Base-by-base conservation (phyloP, 176 grass and related monocot genomes). In the Otatea glauca region DNA sequence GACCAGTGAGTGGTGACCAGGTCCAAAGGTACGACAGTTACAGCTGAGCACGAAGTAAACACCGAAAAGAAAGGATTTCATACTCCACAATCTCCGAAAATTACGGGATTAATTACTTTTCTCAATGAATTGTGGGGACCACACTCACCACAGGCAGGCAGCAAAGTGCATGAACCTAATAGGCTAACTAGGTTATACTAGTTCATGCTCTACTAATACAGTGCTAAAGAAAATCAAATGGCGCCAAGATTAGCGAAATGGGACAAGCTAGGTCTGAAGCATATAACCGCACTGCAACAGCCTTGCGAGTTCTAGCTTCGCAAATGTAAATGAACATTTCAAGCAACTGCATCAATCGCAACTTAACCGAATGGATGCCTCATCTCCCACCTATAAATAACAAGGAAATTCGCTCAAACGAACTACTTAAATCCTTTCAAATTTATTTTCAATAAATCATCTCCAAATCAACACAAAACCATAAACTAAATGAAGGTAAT, bases 31-130 rank as follows among this genome's bases (percentile, higher is more conserved):
- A 73, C 12, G 27, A 5, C 29, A n/a, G 65, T 65, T 60, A 27
- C 41, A 72, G 68, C 48, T 79, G 79, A 48, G 74, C 66, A 47
- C 74, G 83, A 74, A 87, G 79, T 35, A 80, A 59, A 74, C 34
- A 32, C 53, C 61, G 38, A 75, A 54, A 87, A 81, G 61, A 81
- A 87, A 54, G 25, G 56, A 81, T 75, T 81, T 38, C 13, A 56
- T 68, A 81, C 68, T 81, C 23, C 47, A 75, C 77, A 59, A 58
- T 65, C 83, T 13, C 27, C 75, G 39, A 29, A 80, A 86, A 72
- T 21, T 64, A 86, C 55, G 68, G 45, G 37, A 56, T 86, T 79
- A 55, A 86, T 67, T 86, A 86, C 55, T 62, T 21, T 44, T 21
- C 20, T 72, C 67, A 54, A 74, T 80, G 70, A 67, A 56, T 68